Conservation (phyloP, 768 basidiomycete species). For the Auricularia auricula-judae region DNA sequence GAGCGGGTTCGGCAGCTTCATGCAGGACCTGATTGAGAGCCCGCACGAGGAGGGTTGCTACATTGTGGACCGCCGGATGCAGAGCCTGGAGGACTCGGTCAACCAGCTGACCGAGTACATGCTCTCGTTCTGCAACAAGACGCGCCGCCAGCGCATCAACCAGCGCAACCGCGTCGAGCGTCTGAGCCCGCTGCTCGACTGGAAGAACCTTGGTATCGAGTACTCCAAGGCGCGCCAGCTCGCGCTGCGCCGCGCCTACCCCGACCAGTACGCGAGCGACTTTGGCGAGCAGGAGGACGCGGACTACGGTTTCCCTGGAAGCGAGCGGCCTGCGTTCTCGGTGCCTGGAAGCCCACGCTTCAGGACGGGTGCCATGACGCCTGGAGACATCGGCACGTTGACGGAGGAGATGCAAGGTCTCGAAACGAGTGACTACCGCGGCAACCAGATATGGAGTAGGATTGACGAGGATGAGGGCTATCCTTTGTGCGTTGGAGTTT, state of each 20-base stretch:
- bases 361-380: conserved; percentile 74
- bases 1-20: conserved; percentile 96
- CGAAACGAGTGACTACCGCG: conserved; percentile 77
- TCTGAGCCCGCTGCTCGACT: conserved; percentile 84
- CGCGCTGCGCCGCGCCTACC: conserved; percentile 86
- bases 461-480: conserved; percentile 88
- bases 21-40: conserved; percentile 94
- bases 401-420: conserved; percentile 90
- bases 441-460: conserved; percentile 45
- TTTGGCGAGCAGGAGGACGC: conserved; percentile 41
- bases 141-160: conserved; percentile 94
- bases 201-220: conserved; percentile 97
- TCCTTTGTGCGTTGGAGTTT: conserved; percentile 59
- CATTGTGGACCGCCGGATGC: conserved; percentile 85
- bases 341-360: conserved; percentile 84
- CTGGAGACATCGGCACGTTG: conserved; percentile 85
- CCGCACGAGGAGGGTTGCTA: conserved; percentile 90
- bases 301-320: conserved; percentile 43
- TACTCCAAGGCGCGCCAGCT: conserved; percentile 93
- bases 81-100: conserved; percentile 87
- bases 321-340: conserved; percentile 59
- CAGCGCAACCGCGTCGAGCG: conserved; percentile 97
- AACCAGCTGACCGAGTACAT: conserved; percentile 68
- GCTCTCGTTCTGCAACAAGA: conserved; percentile 67
- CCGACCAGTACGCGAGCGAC: conserved; percentile 74